phyloP scores from a whole-genome alignment of 2,329 filamentous ascomycete genomes.

The Calonectria pseudoreteaudii region DNA sequence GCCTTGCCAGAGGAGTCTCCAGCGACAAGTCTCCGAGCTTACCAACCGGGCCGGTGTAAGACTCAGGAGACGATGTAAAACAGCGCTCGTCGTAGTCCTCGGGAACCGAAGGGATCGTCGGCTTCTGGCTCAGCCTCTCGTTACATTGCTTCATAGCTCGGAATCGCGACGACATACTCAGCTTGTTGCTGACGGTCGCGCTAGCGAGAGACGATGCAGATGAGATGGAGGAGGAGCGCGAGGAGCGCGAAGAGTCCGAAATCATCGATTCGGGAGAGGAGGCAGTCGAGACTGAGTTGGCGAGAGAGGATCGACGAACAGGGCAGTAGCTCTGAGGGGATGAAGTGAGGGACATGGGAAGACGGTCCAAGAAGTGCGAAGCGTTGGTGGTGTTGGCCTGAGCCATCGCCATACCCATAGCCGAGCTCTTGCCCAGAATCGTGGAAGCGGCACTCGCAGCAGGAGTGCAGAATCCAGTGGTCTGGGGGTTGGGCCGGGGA shows the following conservation, averaged over 20 bases:
- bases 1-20: constrained; percentile 59
- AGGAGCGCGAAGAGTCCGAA: constrained; percentile 71
- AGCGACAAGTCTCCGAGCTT: constrained; percentile 64
- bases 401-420: constrained; percentile 71
- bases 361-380: constrained; percentile 65
- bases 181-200: constrained; percentile 66
- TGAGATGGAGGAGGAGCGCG: constrained; percentile 74
- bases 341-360: constrained; percentile 59
- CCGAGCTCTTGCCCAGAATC: constrained; percentile 61
- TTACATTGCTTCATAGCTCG: constrained; percentile 69
- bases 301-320: constrained; percentile 71
- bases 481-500: constrained; percentile 68
- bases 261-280: constrained; percentile 77
- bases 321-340: constrained; percentile 64
- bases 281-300: constrained; percentile 71
- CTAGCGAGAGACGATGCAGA: constrained; percentile 70
- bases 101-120: constrained; percentile 67
- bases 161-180: constrained; percentile 73
- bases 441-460: constrained; percentile 66
- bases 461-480: constrained; percentile 69
- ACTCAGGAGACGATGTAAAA: constrained; percentile 68
- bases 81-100: constrained; percentile 66
- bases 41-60: constrained; percentile 64
- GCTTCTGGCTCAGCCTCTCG: constrained; percentile 66
- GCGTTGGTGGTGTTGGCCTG: constrained; percentile 61